Evolutionary conservation across 192 early-diverging fungal species (phyloP), one percentile per base, ranked within the genome.

Genomic region (Coemansia sp.): DNA sequence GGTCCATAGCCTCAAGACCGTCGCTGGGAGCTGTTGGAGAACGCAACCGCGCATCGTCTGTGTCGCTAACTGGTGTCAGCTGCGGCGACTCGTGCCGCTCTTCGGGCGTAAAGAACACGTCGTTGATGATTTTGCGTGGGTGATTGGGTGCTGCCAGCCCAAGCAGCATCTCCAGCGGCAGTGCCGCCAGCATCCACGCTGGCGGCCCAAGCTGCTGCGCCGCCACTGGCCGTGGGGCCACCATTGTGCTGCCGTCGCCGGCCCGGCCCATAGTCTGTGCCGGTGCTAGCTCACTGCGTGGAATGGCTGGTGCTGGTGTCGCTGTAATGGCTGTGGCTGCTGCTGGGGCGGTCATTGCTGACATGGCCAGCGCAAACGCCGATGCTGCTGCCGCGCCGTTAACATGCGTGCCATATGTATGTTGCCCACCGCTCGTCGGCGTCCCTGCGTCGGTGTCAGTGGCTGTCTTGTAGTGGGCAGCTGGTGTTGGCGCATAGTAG

Each of bases 41-140:
- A 34, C 72, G 71, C 54, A 53, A 25, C 22, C 78, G 78, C n/a
- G 60, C 59, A 34, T 81, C 72, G 32, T 81, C 72, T 3, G 63
- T 27, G 26, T 74, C 65, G 78, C 72, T 81, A 54, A 81, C 78
- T 3, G 78, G 78, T 12, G 78, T 81, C 54, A 81, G 66, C 44
- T 71, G 68, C 38, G 78, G 72, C 54, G 78, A 68, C 47, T 68
- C 65, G 55, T 62, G 69, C 49, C 73, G 78, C 56, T 81, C 68
- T 31, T 81, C 78, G 21, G 72, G 73, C 19, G 78, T 81, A 49
- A 81, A 74, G 25, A 81, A 81, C 58, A 81, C 78, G 27, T 81
- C 78, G 66, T 81, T 81, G 58, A 81, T 81, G 9, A 81, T 75
- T 49, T 74, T 81, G 55, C 58, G 68, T 62, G 66, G 64, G 49